These are phyloP conservation scores for Bipolaris victoriae DNA, from an alignment of 2,329 filamentous ascomycete genomes.

Conservation along the genomic window DNA sequence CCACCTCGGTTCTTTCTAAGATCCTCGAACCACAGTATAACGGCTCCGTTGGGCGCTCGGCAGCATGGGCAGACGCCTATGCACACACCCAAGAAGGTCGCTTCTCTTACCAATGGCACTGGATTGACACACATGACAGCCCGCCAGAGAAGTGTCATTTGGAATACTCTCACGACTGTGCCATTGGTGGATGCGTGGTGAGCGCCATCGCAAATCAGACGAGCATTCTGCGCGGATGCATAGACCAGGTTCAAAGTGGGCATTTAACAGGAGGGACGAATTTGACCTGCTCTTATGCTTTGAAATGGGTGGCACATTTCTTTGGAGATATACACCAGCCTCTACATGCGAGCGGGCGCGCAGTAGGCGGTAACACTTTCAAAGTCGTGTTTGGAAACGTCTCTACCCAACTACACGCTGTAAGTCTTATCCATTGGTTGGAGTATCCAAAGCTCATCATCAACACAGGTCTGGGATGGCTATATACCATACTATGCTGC, in stretches of 20 bases:
- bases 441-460: slow-evolving; percentile 23
- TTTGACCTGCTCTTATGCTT: slow-evolving; percentile 49
- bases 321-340: slow-evolving; percentile 52
- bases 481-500: slow-evolving; percentile 49
- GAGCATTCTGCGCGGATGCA: slow-evolving; percentile 46
- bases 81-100: slow-evolving; percentile 48
- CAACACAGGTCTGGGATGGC: slow-evolving; percentile 48
- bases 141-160: slow-evolving; percentile 44
- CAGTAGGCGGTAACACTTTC: slow-evolving; percentile 48
- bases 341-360: slow-evolving; percentile 49
- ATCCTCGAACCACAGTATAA: slow-evolving; percentile 51
- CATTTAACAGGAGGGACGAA: slow-evolving; percentile 36
- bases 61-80: slow-evolving; percentile 51
- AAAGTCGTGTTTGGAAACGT: slow-evolving; percentile 46
- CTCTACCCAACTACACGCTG: slow-evolving; percentile 48
- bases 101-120: slow-evolving; percentile 53
- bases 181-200: slow-evolving; percentile 49
- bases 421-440: slow-evolving; percentile 22
- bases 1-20: slow-evolving; percentile 38
- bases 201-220: slow-evolving; percentile 53
- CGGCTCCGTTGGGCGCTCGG: slow-evolving; percentile 48
- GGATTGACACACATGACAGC: slow-evolving; percentile 48
- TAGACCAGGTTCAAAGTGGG: slow-evolving; percentile 38
- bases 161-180: slow-evolving; percentile 48
- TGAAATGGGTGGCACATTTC: slow-evolving; percentile 53